Evolutionary conservation across 257 asterid species (phyloP), one percentile per base, ranked within the genome.

Genomic region (Linderniella brevidens): DNA sequence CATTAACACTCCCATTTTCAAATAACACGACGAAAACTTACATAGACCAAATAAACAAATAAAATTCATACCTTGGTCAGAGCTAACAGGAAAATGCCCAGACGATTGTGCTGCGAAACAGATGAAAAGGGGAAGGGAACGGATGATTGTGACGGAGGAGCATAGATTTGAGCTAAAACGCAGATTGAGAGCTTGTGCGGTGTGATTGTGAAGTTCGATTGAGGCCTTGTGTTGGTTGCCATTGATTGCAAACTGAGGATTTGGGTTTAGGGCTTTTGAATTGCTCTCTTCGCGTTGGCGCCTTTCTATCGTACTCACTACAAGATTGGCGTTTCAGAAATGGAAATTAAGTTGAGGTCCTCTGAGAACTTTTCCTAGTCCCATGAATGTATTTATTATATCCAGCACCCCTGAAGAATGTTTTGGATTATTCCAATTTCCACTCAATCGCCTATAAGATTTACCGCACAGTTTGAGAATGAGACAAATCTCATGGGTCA

Each of bases 101-200:
- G 81, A 17, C 80, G 69, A 57, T 90, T 90, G 71, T 90, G 98
- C 64, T 85, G 93, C 12, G 87, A 57, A 12, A 81, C 73, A 15
- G 96, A 85, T 48, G 94, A 74, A 60, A 90, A 90, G n/a, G 96
- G 92, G 53, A 79, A 71, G 0, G 96, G 94, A 37, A 68, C 53
- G 32, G 94, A 66, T 64, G 36, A 58, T 64, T 84, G 92, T 25
- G 87, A 64, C 20, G 85, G 93, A 54, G 95, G 94, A 49, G 98
- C 92, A 64, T 70, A 90, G 32, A 71, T 72, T 61, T 77, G 90
- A 62, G 72, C 70, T 43, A 90, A 57, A 16, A 81, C 67, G 78
- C 98, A 79, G 37, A 85, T 63, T 39, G 94, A 73, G 53, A 85
- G 77, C 69, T 79, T 85, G 76, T 90, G 94, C 10, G 98, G 98